Evolutionary conservation across 2,329 filamentous ascomycete species (phyloP).

Genomic region (Alternaria postmessia): DNA sequence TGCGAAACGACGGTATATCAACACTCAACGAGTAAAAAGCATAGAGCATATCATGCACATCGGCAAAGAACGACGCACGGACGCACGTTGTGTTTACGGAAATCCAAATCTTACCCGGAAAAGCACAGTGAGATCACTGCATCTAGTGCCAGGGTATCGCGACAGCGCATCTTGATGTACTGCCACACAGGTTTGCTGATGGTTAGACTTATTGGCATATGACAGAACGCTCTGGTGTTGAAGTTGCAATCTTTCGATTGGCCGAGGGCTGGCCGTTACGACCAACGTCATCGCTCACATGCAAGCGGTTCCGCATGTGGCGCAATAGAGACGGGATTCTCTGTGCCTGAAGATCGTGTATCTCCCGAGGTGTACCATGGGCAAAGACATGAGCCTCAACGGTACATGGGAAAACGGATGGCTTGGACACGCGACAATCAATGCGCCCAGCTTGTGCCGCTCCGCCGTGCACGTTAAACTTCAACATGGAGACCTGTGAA

Average conservation of each 20-base stretch:
- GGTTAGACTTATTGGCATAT: constrained; percentile 2
- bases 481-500: constrained; percentile 3
- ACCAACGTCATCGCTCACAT: constrained; percentile 20
- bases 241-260: constrained; percentile 9
- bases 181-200: background rate
- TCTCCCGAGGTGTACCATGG: background rate
- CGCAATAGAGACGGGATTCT: constrained; percentile 9
- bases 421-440: constrained; percentile 16
- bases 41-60: constrained; percentile 5
- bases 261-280: constrained; percentile 3
- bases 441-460: constrained; percentile 4
- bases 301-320: constrained; percentile 22
- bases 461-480: constrained; percentile 8
- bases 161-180: constrained; percentile 13
- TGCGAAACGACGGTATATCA: constrained; percentile 10
- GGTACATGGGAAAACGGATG: background rate
- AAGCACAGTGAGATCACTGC: constrained; percentile 19
- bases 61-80: constrained; percentile 17
- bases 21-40: constrained; percentile 8
- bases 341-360: constrained; percentile 22
- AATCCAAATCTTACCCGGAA: constrained; percentile 2
- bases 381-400: background rate
- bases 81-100: constrained; percentile 2
- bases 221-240: constrained; percentile 12
- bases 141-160: background rate